A percentile compares a stretch with the other conserved stretches of the same genome.
These are phyloP conservation scores for Thelonectria rubi DNA, from an alignment of 2,329 filamentous ascomycete species.

Conservation along the genomic window DNA sequence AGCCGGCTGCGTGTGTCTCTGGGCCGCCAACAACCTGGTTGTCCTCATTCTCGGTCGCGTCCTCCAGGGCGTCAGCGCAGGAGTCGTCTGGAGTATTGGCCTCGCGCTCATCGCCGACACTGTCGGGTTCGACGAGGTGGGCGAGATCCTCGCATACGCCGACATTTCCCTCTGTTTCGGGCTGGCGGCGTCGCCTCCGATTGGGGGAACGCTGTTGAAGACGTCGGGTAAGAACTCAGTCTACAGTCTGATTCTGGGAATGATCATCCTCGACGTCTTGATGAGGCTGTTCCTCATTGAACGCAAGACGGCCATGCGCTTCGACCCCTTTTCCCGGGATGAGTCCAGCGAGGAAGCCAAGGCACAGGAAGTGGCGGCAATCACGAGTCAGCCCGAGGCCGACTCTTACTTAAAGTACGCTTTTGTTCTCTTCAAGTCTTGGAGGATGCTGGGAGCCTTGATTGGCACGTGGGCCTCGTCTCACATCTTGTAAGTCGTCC, in stretches of 20 bases:
- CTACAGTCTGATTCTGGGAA: constrained; percentile 17
- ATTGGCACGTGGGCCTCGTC: constrained; percentile 25
- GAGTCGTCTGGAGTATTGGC: constrained; percentile 27
- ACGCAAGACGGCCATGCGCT: constrained; percentile 8
- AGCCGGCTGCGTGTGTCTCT: constrained; percentile 17
- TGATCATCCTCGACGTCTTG: constrained; percentile 23
- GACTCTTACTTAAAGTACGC: constrained; percentile 12
- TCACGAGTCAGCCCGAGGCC: neutral
- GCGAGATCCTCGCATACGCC: constrained; percentile 16
- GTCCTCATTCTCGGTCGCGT: constrained; percentile 19
- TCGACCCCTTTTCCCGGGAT: neutral
- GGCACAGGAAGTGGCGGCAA: neutral
- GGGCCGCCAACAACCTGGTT: neutral
- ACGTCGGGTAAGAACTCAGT: constrained; percentile 13
- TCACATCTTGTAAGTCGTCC: constrained; percentile 26
- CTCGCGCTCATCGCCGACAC: constrained; percentile 28
- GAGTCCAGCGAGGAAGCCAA: neutral
- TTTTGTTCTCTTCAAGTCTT: constrained; percentile 20
- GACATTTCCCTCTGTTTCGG: constrained; percentile 26
- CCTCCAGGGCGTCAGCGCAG: constrained; percentile 22
- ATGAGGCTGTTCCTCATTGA: constrained; percentile 28
- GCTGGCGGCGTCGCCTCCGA: constrained; percentile 18
- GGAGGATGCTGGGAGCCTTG: constrained; percentile 25
- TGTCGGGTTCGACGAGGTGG: constrained; percentile 11
- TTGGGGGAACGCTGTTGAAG: constrained; percentile 15